Percentiles rank a stretch among this genome's conserved stretches.
Conservation (phyloP, 1,284 basidiomycete genomes). For the Cerrena zonata region DNA sequence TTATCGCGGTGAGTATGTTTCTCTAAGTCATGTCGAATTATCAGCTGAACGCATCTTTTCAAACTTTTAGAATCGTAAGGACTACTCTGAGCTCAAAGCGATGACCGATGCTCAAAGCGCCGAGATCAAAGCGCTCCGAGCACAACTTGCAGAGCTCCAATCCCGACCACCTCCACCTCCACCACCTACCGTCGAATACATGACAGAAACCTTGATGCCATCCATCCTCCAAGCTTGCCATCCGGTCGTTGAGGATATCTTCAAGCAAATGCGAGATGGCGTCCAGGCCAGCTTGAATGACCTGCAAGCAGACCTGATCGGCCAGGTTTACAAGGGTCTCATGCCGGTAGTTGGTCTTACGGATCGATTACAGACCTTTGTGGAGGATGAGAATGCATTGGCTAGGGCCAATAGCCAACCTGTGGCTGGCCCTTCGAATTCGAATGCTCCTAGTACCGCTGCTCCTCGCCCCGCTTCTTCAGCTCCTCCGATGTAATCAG, state of each 20-base stretch:
- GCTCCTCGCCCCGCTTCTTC: background rate
- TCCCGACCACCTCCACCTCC: background rate
- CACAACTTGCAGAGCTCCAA: background rate
- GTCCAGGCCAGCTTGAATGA: background rate
- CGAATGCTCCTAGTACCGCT: too few relatives aligned
- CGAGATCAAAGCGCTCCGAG: background rate
- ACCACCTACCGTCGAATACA: background rate
- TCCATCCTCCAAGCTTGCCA: background rate
- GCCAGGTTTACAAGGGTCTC: too few relatives aligned
- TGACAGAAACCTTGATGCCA: background rate
- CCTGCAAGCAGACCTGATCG: too few relatives aligned
- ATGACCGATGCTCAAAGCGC: too few relatives aligned
- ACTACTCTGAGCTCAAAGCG: too few relatives aligned
- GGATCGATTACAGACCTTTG: background rate
- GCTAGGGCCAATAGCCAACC: background rate
- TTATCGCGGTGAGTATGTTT: background rate
- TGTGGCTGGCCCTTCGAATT: background rate
- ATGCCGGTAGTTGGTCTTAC: background rate
- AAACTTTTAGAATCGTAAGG: too few relatives aligned
- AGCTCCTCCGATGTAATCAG: too few relatives aligned
- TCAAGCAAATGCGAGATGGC: background rate
- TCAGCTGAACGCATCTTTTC: too few relatives aligned
- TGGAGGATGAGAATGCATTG: background rate
- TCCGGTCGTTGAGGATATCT: background rate
- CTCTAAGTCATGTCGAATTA: background rate